Evolutionary conservation across 2,329 filamentous ascomycete genomes (phyloP).

Genomic region (Penicillium corylophilum): DNA sequence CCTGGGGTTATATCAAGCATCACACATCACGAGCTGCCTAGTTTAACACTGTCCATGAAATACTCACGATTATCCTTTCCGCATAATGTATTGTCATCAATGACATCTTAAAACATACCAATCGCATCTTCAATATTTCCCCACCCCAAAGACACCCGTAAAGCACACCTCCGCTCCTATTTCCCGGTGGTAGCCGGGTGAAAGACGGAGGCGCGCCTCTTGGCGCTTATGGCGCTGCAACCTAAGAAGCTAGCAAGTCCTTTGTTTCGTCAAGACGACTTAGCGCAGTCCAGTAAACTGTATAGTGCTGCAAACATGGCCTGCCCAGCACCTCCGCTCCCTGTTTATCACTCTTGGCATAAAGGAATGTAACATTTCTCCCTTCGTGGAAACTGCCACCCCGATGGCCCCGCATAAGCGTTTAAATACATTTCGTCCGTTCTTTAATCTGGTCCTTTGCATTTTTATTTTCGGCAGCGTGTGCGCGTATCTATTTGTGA

Average conservation of each 20-base stretch:
- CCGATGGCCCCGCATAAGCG: neutral
- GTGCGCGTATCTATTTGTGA: constrained; percentile 6
- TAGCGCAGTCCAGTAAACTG: neutral
- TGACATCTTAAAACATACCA: neutral
- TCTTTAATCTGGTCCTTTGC: neutral
- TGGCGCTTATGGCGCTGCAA: constrained; percentile 28
- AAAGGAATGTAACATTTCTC: constrained; percentile 17
- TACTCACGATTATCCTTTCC: neutral
- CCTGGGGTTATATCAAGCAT: neutral
- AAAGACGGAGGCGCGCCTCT: constrained; percentile 3
- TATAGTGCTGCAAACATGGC: neutral
- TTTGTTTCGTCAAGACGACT: neutral
- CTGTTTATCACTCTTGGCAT: constrained; percentile 20
- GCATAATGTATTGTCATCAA: neutral
- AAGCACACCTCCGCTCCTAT: neutral
- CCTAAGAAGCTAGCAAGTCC: constrained; percentile 10
- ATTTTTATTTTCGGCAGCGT: constrained; percentile 3
- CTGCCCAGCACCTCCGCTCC: constrained; percentile 2
- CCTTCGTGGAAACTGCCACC: constrained; percentile 7
- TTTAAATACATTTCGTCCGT: neutral
- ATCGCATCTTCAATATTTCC: neutral
- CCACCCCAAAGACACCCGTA: neutral
- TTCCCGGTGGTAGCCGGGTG: constrained; percentile 14
- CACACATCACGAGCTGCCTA: constrained; percentile 1
- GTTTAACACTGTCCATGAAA: constrained; percentile 1